Base-by-base conservation (phyloP, 2,329 filamentous ascomycete genomes). In the Calycina herbarum region DNA sequence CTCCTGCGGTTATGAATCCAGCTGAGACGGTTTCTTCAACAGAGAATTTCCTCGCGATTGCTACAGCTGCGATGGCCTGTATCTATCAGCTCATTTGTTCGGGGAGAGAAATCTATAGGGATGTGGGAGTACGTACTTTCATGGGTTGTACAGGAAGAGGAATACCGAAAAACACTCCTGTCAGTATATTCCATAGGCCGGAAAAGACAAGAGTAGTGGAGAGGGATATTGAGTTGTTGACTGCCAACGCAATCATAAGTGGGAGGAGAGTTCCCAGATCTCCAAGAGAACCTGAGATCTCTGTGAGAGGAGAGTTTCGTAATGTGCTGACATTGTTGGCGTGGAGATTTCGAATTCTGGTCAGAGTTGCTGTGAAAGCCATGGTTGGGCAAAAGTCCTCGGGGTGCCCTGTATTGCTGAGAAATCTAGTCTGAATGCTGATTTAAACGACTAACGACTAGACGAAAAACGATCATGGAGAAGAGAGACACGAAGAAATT, bases 111-210 rank as follows among this genome's bases (percentile, higher is more conserved):
- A 3, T 29, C 4, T 3, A 29, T 29, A 4, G 27, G 27, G 27
- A 29, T 29, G 2, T 29, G 5, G 3, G 33, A 33, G 17, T 7
- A 54, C 65, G 38, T 71, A 85, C 85, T 80, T 89, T 89, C 86
- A 89, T 89, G n/a, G 94, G 94, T 79, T 97, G 94, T 0, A 97
- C 93, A 0, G 94, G 94, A 3, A 97, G 79, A 1, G 94, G 94
- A 51, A 98, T 90, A 6, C 94, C 94, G 73, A 97, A 98, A 38
- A 89, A 78, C 1, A 89, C 75, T 20, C 94, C 95, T 0, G 94
- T 97, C 13, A 91, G 73, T 64, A 97, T 86, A 74, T 98, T 98
- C 77, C 90, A 94, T 10, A 94, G 74, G 1, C 95, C 95, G 0
- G 93, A 94, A 76, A 97, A 95, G 5, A 98, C 86, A 0, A 98